Percentiles rank a stretch among this genome's conserved stretches.
Evolutionary conservation across 768 basidiomycete species (phyloP).

Genomic region (Coprinopsis sp.): DNA sequence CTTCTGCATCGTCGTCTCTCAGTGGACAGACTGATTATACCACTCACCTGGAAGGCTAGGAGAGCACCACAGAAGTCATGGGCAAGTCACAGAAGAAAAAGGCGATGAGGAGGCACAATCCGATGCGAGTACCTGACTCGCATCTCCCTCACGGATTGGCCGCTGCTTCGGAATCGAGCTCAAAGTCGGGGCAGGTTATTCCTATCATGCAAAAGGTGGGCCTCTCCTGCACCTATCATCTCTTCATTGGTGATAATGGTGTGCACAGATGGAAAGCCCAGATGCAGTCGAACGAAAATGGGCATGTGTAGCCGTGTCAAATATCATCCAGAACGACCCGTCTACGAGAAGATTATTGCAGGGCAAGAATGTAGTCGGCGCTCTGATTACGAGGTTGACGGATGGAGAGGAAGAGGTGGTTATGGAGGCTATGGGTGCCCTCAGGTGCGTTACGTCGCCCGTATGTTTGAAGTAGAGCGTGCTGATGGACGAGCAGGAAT

Average conservation of each 20-base stretch:
- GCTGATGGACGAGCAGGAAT: constrained; percentile 50
- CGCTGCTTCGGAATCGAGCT: constrained; percentile 65
- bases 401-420: constrained; percentile 90
- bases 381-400: constrained; percentile 79
- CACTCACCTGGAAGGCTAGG: too few relatives aligned
- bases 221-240: not conserved
- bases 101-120: constrained; percentile 83
- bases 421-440: constrained; percentile 82
- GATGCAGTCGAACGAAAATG: constrained; percentile 84
- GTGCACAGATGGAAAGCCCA: constrained; percentile 63
- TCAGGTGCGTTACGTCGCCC: constrained; percentile 53
- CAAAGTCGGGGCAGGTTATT: constrained; percentile 73
- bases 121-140: constrained; percentile 88
- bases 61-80: too few relatives aligned
- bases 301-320: constrained; percentile 96
- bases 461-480: not conserved
- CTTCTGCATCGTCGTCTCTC: too few relatives aligned
- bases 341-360: constrained; percentile 87
- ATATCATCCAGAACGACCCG: constrained; percentile 91
- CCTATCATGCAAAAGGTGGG: constrained; percentile 88
- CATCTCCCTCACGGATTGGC: constrained; percentile 83
- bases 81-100: constrained; percentile 92
- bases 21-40: too few relatives aligned
- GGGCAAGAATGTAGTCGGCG: constrained; percentile 85
- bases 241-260: constrained; percentile 7